phyloP scores from a whole-genome alignment of 2,329 filamentous ascomycete genomes.

The Phyllosticta paracitricarpa region DNA sequence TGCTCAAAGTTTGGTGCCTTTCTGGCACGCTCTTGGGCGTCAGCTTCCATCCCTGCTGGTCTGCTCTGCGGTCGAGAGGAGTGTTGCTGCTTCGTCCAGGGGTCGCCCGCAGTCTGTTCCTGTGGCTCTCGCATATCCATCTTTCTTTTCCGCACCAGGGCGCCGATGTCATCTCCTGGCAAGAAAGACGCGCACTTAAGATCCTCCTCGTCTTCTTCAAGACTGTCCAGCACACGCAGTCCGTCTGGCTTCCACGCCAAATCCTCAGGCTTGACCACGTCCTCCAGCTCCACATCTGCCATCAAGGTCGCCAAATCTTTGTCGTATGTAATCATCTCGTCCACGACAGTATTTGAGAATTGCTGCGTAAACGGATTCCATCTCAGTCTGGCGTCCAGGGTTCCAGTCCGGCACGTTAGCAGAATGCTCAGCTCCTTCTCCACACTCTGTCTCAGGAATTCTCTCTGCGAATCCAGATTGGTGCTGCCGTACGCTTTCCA shows the following conservation, averaged over 20 bases:
- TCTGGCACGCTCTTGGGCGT: background rate
- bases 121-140: slow-evolving; percentile 15
- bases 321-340: slow-evolving; percentile 33
- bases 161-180: slow-evolving; percentile 22
- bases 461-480: slow-evolving; percentile 20
- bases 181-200: slow-evolving; percentile 17
- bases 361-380: slow-evolving; percentile 40
- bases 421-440: slow-evolving; percentile 20
- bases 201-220: slow-evolving; percentile 28
- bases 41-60: background rate
- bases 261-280: slow-evolving; percentile 30
- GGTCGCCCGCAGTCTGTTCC: background rate
- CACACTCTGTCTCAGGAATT: background rate
- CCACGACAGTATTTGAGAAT: slow-evolving; percentile 26
- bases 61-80: background rate
- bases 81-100: background rate
- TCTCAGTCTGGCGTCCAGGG: slow-evolving; percentile 30
- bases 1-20: background rate
- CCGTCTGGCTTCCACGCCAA: slow-evolving; percentile 41
- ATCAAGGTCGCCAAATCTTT: slow-evolving; percentile 28
- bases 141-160: slow-evolving; percentile 33
- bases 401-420: slow-evolving; percentile 27
- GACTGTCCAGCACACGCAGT: slow-evolving; percentile 34
- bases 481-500: slow-evolving; percentile 34
- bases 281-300: slow-evolving; percentile 20